Evolutionary conservation across 2,329 filamentous ascomycete genomes (phyloP).

Genomic region (Aureobasidium sp.): DNA sequence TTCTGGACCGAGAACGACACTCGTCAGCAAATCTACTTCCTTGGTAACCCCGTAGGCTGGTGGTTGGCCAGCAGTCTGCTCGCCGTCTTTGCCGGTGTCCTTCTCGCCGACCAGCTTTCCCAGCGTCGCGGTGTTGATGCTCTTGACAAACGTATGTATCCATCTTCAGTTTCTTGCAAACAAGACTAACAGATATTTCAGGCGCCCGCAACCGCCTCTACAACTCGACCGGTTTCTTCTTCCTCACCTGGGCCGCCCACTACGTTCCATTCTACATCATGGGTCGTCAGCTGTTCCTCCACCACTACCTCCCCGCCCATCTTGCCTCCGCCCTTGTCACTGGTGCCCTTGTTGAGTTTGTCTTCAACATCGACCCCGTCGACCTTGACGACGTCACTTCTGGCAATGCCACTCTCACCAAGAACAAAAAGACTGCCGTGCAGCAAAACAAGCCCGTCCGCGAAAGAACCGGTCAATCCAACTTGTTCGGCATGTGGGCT

Average conservation of each 20-base stretch:
- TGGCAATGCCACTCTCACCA: constrained; percentile 31
- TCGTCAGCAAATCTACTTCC: constrained; percentile 94
- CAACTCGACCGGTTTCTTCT: constrained; percentile 98
- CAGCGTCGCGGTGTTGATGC: constrained; percentile 89
- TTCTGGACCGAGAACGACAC: constrained; percentile 99
- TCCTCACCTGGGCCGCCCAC: constrained; percentile 94
- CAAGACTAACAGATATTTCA: constrained; percentile 35
- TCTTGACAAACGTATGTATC: constrained; percentile 76
- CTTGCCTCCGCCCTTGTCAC: constrained; percentile 85
- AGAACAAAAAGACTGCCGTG: constrained; percentile 26
- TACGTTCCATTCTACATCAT: constrained; percentile 98
- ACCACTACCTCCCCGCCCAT: constrained; percentile 94
- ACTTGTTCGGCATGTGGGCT: constrained; percentile 70
- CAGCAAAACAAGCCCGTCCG: constrained; percentile 67
- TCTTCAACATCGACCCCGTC: constrained; percentile 81
- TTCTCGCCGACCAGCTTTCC: constrained; percentile 88
- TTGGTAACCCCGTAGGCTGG: constrained; percentile 95
- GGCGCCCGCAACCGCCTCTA: constrained; percentile 90
- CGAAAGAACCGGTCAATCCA: constrained; percentile 74
- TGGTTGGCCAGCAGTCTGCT: constrained; percentile 90
- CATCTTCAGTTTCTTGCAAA: background rate
- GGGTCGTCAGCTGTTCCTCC: constrained; percentile 95
- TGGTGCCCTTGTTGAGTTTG: constrained; percentile 86
- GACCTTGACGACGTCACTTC: constrained; percentile 47
- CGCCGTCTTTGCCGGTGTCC: constrained; percentile 86